Base-by-base conservation (phyloP, 1,284 basidiomycete species). In the Apiotrichum gamsii region DNA sequence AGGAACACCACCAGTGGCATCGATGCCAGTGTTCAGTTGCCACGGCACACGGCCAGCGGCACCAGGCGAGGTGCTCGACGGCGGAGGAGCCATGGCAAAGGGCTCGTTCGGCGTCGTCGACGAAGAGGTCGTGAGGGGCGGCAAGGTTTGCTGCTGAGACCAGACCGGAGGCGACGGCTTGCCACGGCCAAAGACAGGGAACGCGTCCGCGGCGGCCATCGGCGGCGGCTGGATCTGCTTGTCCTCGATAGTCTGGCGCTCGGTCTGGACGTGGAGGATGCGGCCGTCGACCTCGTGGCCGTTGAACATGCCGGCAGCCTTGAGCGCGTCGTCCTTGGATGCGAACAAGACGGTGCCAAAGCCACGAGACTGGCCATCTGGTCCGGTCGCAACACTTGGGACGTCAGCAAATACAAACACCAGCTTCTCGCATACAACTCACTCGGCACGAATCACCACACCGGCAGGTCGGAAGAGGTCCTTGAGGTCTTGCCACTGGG, bases 401-500 rank as follows among this genome's bases (percentile, higher is more conserved):
- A 3, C 3, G 29, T 58, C 19, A 60, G 43, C 39, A 5, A 29
- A 31, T 13, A 4, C 4, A 1, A 10, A 13, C 13, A 46, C 10
- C 0, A 15, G n/a, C n/a, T n/a, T n/a, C n/a, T n/a, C n/a, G n/a
- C n/a, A n/a, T n/a, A 9, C 5, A 11, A 62, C 63, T 55, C 38
- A 67, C 64, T 95, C 90, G 9, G 88, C 90, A 16, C 90, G 82
- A 24, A 90, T 75, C 42, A 96, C 85, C 15, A 85, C 83, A 9
- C 90, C 90, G 2, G 86, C 86, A 57, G 87, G 82, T 11, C 90
- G 80, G 67, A 94, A 90, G 3, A 94, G 78, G 63, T 95, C 90
- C 70, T 94, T 94, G 50, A 96, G 78, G 62, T 95, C 90, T 72
- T 97, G 94, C 94, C 94, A 98, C 74, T 95, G 91, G 63, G 88